Percentiles rank a stretch among this genome's conserved stretches.
Evolutionary conservation across 164 flowering plant species (phyloP).

Genomic region (Paratinospora sagittata): DNA sequence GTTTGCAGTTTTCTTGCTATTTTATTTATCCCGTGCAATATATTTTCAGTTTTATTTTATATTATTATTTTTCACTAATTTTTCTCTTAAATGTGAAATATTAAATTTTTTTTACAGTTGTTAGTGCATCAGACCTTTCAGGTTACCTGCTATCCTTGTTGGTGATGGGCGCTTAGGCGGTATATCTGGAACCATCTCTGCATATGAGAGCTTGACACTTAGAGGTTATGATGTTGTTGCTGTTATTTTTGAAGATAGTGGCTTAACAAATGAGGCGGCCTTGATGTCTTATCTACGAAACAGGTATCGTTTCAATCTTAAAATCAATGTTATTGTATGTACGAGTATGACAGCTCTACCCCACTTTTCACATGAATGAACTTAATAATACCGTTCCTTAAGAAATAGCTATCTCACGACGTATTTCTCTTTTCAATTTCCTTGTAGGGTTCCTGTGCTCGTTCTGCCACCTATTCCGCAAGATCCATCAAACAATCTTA

Average conservation of each 20-base stretch:
- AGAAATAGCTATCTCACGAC: not conserved
- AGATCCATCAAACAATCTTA: constrained; percentile 64
- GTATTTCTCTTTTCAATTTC: constrained; percentile 4
- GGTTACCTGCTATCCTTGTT: constrained; percentile 85
- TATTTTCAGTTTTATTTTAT: not conserved
- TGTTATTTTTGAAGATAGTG: constrained; percentile 74
- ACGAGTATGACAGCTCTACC: not conserved
- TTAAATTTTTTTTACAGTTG: constrained; percentile 5
- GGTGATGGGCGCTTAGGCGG: constrained; percentile 98
- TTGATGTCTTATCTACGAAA: constrained; percentile 60
- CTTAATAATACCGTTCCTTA: not conserved
- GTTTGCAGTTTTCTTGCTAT: not conserved
- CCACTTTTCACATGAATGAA: not conserved
- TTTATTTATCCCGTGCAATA: no score
- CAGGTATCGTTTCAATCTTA: constrained; percentile 36
- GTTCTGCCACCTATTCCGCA: constrained; percentile 72
- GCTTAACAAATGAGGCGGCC: constrained; percentile 67
- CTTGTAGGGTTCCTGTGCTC: constrained; percentile 69
- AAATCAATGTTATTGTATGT: not conserved
- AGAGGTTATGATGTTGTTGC: constrained; percentile 94
- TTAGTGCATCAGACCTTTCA: constrained; percentile 56
- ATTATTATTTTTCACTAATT: not conserved
- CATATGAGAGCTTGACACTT: constrained; percentile 76
- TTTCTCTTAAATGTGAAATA: no score
- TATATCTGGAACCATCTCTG: constrained; percentile 87